A percentile compares a stretch with the other conserved stretches of the same genome.
Evolutionary conservation across 2,329 filamentous ascomycete species (phyloP).

Genomic region (Pyrenophora teres): DNA sequence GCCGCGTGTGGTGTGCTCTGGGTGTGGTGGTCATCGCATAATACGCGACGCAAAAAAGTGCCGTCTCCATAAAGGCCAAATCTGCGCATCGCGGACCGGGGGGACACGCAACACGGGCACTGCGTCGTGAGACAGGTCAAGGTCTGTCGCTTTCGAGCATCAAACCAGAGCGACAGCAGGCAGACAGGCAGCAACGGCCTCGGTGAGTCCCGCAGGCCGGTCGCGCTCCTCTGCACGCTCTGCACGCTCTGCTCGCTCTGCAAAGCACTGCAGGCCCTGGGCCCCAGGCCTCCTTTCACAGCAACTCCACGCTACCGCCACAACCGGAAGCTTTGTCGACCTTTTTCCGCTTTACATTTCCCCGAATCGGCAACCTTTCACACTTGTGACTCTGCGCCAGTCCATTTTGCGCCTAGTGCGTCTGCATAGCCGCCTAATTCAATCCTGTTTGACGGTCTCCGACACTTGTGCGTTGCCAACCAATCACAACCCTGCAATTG

Average conservation of each 20-base stretch:
- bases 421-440: conserved; percentile 35
- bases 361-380: conserved; percentile 32
- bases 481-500: conserved; percentile 32
- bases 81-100: conserved; percentile 37
- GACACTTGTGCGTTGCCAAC: conserved; percentile 31
- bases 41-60: conserved; percentile 38
- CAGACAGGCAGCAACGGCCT: too few relatives aligned
- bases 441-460: conserved; percentile 30
- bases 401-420: conserved; percentile 43
- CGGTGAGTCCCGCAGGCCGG: conserved; percentile 6
- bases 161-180: conserved; percentile 15
- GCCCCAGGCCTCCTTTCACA: conserved; percentile 23
- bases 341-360: conserved; percentile 26
- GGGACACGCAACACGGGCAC: conserved; percentile 34
- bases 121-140: conserved; percentile 21
- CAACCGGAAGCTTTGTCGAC: conserved; percentile 42
- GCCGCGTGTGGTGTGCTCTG: conserved; percentile 37
- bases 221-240: background rate
- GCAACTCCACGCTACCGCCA: conserved; percentile 30
- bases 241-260: conserved; percentile 12
- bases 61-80: conserved; percentile 37
- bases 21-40: conserved; percentile 41
- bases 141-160: conserved; percentile 20
- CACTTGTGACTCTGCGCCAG: conserved; percentile 38
- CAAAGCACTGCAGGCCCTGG: conserved; percentile 16